Evolutionary conservation across 768 basidiomycete genomes (phyloP).

Genomic region (Scleroderma bovista): DNA sequence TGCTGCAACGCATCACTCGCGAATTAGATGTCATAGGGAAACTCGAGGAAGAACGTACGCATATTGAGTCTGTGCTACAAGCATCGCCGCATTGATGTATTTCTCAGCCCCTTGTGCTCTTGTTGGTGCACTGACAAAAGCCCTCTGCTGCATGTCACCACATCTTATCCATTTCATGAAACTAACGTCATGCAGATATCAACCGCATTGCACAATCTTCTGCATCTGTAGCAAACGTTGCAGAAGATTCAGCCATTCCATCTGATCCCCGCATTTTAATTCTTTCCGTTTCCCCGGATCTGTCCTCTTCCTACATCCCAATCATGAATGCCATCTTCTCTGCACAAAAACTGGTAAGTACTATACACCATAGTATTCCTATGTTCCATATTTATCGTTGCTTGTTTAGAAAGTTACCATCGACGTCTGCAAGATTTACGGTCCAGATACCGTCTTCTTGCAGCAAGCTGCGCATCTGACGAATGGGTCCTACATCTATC

Average conservation of each 20-base stretch:
- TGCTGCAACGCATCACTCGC: constrained; percentile 54
- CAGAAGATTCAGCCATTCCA: constrained; percentile 29
- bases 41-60: constrained; percentile 41
- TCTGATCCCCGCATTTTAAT: constrained; percentile 61
- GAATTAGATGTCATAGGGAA: constrained; percentile 53
- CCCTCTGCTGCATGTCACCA: constrained; percentile 70
- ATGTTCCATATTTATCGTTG: neutral
- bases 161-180: neutral
- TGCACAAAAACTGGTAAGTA: constrained; percentile 87
- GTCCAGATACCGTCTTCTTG: constrained; percentile 88
- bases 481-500: constrained; percentile 86
- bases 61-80: neutral
- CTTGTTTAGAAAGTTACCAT: constrained; percentile 82
- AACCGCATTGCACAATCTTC: constrained; percentile 46
- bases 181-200: constrained; percentile 50
- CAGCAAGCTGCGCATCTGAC: constrained; percentile 97
- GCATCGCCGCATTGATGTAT: constrained; percentile 5
- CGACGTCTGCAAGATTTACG: constrained; percentile 90
- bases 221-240: constrained; percentile 20
- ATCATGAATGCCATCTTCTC: constrained; percentile 99
- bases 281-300: constrained; percentile 88
- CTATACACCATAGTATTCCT: neutral
- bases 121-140: constrained; percentile 87
- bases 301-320: constrained; percentile 88
- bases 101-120: constrained; percentile 57